Evolutionary conservation across 2,329 filamentous ascomycete species (phyloP), one percentile per base, ranked within the genome.

Genomic region (Phialophora tarda): DNA sequence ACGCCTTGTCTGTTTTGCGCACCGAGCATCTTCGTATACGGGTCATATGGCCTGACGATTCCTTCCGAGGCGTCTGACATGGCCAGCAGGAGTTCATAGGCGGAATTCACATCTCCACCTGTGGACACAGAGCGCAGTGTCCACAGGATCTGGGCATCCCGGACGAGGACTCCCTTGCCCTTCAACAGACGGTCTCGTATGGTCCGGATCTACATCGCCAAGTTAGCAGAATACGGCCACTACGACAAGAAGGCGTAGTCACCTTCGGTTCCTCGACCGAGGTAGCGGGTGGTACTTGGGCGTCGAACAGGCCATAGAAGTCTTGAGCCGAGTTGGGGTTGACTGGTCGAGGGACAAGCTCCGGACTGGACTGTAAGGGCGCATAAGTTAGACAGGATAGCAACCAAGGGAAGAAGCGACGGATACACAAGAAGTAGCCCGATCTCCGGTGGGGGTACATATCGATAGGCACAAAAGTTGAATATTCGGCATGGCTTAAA

Each of bases 1-100:
- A 97, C 92, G 56, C 86, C 87, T 53, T 89, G 85, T 56, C 93
- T 85, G 75, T 99, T 99, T 73, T 92, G 90, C 12, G 95, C 94
- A 6, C 95, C 95, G 4, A 92, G 81, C 81, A 98, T 88, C 64
- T 85, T 85, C 7, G 90, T 84, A 61, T 84, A 84, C 8, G 92
- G 87, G 63, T 92, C 85, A 79, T 92, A 96, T 17, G 88, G 86
- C 69, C 88, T 84, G 70, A 98, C 85, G 48, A 91, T 86, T 17
- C 94, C 93, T 32, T 92, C 87, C 47, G 92, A 88, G 0, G 94
- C 91, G 72, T 93, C 89, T 74, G 94, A 89, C 70, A 96, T 87
- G 26, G 97, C 82, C 50, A 90, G 80, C 57, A 97, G 83, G 67
- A 97, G 83, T 60, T 92, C 88, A 72, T 91, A 87, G 2, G 93